phyloP scores from a whole-genome alignment of 495 filamentous ascomycete species.

The Cryomyces minteri region DNA sequence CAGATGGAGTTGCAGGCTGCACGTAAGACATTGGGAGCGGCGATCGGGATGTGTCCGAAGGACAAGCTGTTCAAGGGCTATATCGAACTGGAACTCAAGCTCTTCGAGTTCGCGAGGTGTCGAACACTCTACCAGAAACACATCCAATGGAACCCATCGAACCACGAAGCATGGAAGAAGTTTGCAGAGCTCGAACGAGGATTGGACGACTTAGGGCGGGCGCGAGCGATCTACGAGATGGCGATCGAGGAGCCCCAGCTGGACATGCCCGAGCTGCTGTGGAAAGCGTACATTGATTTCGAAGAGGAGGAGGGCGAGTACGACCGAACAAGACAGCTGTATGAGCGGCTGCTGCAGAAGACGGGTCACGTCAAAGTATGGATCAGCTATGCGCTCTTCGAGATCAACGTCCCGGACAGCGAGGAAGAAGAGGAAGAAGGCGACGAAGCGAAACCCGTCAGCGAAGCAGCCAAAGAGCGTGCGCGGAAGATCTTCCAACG shows the following conservation, averaged over 20 bases:
- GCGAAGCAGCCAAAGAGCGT: slow-evolving; percentile 62
- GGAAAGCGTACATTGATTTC: slow-evolving; percentile 97
- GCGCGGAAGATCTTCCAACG: slow-evolving; percentile 74
- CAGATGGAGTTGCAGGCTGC: slow-evolving; percentile 64
- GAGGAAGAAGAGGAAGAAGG: slow-evolving; percentile 42
- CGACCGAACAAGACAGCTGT: slow-evolving; percentile 60
- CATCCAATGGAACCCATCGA: slow-evolving; percentile 74
- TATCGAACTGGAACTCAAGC: slow-evolving; percentile 73
- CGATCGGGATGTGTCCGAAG: slow-evolving; percentile 89
- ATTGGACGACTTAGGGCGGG: slow-evolving; percentile 71
- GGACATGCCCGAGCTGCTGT: slow-evolving; percentile 96
- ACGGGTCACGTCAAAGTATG: slow-evolving; percentile 97
- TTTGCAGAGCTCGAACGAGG: slow-evolving; percentile 85
- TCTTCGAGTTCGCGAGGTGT: slow-evolving; percentile 83
- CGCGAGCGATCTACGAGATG: slow-evolving; percentile 83
- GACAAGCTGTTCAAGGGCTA: slow-evolving; percentile 90
- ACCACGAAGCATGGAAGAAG: slow-evolving; percentile 85
- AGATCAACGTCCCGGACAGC: slow-evolving; percentile 66
- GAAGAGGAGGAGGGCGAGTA: slow-evolving; percentile 88
- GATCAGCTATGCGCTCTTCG: slow-evolving; percentile 93
- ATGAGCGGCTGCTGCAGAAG: slow-evolving; percentile 81
- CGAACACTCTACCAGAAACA: slow-evolving; percentile 87
- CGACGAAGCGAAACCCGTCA: slow-evolving; percentile 48
- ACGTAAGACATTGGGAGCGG: slow-evolving; percentile 71
- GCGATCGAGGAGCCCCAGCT: slow-evolving; percentile 64